Conservation (phyloP, 2,329 filamentous ascomycete species). For the Nothophaeocryptopus gaeumannii region DNA sequence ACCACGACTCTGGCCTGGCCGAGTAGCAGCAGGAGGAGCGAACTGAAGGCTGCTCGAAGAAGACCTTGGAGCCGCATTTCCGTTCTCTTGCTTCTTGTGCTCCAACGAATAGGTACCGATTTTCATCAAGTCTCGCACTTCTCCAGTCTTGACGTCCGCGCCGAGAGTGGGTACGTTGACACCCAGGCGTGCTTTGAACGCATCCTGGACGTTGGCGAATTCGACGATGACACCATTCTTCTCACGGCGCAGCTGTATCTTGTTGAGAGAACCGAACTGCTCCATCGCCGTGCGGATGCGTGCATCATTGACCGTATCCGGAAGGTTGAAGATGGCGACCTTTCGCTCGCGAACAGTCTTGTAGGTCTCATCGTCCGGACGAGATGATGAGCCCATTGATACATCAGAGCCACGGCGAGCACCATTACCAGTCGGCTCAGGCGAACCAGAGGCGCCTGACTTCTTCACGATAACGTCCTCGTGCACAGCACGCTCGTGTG, state of each 20-base stretch:
- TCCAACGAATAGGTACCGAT: slow-evolving; percentile 9
- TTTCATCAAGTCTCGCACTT: slow-evolving; percentile 51
- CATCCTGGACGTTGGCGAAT: slow-evolving; percentile 66
- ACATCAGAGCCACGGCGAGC: slow-evolving; percentile 30
- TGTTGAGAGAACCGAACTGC: slow-evolving; percentile 66
- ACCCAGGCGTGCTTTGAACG: slow-evolving; percentile 65
- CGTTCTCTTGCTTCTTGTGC: slow-evolving; percentile 36
- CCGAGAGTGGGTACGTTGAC: slow-evolving; percentile 42
- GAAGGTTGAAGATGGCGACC: slow-evolving; percentile 77
- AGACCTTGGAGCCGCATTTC: slow-evolving; percentile 24
- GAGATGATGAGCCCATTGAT: slow-evolving; percentile 25
- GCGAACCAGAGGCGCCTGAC: slow-evolving; percentile 20
- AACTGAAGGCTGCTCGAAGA: slow-evolving; percentile 25
- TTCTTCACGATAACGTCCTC: slow-evolving; percentile 34
- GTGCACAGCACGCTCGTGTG: slow-evolving; percentile 30
- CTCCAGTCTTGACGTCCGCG: slow-evolving; percentile 45
- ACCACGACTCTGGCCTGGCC: slow-evolving; percentile 47
- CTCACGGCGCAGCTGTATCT: slow-evolving; percentile 74
- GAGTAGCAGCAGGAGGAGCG: slow-evolving; percentile 35
- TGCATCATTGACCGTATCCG: slow-evolving; percentile 88
- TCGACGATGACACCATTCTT: slow-evolving; percentile 86
- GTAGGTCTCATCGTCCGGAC: slow-evolving; percentile 22
- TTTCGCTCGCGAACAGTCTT: slow-evolving; percentile 57
- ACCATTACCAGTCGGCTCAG: slow-evolving; percentile 24
- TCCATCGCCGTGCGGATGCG: slow-evolving; percentile 73